Evolutionary conservation across 2,329 filamentous ascomycete species (phyloP).

Genomic region (Aciculosporium take): DNA sequence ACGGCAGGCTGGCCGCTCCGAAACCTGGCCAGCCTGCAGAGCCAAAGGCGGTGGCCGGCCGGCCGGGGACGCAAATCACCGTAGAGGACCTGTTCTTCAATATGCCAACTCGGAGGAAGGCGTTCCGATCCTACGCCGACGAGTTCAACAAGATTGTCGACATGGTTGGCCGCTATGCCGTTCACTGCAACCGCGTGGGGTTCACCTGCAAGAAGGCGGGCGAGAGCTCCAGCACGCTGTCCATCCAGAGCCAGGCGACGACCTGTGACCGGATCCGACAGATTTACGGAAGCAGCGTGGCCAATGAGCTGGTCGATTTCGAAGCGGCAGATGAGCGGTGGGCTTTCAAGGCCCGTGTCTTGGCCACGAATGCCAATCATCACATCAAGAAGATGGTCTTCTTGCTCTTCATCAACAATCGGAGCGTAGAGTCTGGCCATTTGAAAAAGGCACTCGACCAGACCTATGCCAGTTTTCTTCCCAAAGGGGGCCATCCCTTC

Average conservation of each 20-base stretch:
- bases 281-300: slow-evolving; percentile 70
- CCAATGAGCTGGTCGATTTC: slow-evolving; percentile 76
- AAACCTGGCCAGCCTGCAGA: slow-evolving; percentile 81
- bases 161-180: slow-evolving; percentile 80
- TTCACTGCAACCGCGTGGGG: slow-evolving; percentile 80
- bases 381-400: slow-evolving; percentile 79
- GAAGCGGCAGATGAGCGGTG: slow-evolving; percentile 57
- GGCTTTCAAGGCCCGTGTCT: slow-evolving; percentile 70
- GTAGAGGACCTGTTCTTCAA: slow-evolving; percentile 98
- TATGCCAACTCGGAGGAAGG: slow-evolving; percentile 70
- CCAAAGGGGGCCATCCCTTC: slow-evolving; percentile 90
- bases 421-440: slow-evolving; percentile 75
- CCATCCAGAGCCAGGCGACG: slow-evolving; percentile 58
- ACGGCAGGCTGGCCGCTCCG: slow-evolving; percentile 64
- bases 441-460: slow-evolving; percentile 88
- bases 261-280: slow-evolving; percentile 77
- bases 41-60: slow-evolving; percentile 75
- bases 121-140: slow-evolving; percentile 82
- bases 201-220: slow-evolving; percentile 97
- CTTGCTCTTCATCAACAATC: slow-evolving; percentile 91
- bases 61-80: slow-evolving; percentile 84
- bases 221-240: slow-evolving; percentile 69
- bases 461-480: slow-evolving; percentile 72
- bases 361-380: slow-evolving; percentile 88
- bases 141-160: slow-evolving; percentile 98